Evolutionary conservation across 352 stramenopile species (phyloP).

Genomic region (Globisporangium nodosum): DNA sequence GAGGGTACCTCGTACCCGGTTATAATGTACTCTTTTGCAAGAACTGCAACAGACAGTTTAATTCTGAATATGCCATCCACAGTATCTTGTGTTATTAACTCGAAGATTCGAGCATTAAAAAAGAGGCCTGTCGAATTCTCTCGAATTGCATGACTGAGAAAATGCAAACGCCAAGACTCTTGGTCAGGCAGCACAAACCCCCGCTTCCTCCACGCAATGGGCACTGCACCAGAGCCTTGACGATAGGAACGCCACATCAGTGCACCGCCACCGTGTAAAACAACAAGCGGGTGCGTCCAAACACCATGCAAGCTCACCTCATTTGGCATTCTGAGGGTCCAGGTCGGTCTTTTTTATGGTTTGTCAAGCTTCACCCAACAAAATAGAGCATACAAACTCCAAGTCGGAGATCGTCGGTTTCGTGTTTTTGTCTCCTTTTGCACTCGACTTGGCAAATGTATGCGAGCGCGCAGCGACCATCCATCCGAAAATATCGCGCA

Average conservation of each 20-base stretch:
- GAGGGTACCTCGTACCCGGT: no score
- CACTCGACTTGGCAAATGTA: background rate
- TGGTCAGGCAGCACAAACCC: no score
- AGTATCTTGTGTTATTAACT: background rate
- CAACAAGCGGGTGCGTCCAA: background rate
- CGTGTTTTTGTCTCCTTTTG: background rate
- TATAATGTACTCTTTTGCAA: no score
- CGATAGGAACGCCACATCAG: no score
- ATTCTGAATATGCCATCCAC: background rate
- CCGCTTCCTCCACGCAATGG: no score
- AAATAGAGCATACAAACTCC: background rate
- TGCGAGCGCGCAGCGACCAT: background rate
- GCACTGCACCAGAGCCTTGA: no score
- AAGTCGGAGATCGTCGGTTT: background rate
- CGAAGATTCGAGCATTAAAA: no score
- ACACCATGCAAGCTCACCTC: background rate
- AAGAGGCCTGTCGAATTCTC: no score
- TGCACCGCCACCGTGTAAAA: no score
- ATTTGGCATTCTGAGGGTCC: background rate
- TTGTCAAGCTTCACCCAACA: background rate
- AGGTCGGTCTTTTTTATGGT: no score
- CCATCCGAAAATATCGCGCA: background rate
- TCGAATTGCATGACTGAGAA: no score
- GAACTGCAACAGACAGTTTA: background rate
- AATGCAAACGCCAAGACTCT: no score